Percentiles rank a stretch among this genome's conserved stretches.
Evolutionary conservation across 176 grass and related monocot genomes (phyloP).

Genomic region (Oryza australiensis): DNA sequence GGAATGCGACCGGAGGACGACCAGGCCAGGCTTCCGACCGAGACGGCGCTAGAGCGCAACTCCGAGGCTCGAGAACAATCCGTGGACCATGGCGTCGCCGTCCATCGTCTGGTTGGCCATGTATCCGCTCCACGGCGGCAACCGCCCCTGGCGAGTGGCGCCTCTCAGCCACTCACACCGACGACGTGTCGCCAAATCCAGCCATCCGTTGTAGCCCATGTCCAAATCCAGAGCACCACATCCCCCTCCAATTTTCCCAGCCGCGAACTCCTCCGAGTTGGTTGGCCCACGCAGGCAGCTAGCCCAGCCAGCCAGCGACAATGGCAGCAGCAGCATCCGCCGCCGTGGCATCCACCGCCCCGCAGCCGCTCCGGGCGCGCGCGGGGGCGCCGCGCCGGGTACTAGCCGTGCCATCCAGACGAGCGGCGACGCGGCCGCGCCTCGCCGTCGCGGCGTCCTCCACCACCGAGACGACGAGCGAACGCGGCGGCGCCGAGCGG

Average conservation of each 20-base stretch:
- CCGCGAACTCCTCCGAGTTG: conserved; percentile 8
- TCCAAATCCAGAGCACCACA: conserved; percentile 15
- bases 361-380: background rate
- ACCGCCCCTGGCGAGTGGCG: no score
- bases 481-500: conserved; percentile 29
- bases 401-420: background rate
- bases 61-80: background rate
- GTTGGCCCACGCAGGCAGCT: background rate
- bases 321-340: conserved; percentile 39
- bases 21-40: no score
- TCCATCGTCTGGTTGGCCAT: background rate
- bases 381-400: background rate
- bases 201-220: conserved; percentile 8
- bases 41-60: no score
- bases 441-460: conserved; percentile 46
- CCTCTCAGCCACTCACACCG: conserved; percentile 22
- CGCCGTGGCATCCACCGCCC: conserved; percentile 13
- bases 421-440: conserved; percentile 10
- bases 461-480: background rate
- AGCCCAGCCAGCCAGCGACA: background rate
- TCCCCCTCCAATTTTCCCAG: background rate
- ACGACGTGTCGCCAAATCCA: conserved; percentile 28
- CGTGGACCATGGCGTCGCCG: background rate
- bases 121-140: no score
- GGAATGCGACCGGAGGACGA: no score